Base-by-base conservation (phyloP, 2,329 filamentous ascomycete genomes). In the Hymenoscyphus infarciens region DNA sequence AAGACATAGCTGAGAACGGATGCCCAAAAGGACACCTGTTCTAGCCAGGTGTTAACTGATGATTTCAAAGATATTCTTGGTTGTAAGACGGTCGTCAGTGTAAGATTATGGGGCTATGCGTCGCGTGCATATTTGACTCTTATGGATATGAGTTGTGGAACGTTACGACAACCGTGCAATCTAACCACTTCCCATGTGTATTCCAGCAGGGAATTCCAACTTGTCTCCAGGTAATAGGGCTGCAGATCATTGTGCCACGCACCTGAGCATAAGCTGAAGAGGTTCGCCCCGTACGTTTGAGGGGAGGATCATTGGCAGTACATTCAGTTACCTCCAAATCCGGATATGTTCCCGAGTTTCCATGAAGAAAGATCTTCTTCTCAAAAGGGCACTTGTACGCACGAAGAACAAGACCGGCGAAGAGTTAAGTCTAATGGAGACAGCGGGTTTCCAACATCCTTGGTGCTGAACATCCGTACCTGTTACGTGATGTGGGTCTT, bases 101-200 rank as follows among this genome's bases (percentile, higher is more conserved):
- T 71, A 72, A 67, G 64, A 70, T 70, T 67, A 33, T 66, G 66
- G 52, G 67, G 68, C 67, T 67, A 65, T 69, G 67, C 63, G 58
- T 54, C 61, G 58, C 61, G 57, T 62, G 56, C 61, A 63, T 45
- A 25, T 15, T 59, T n/a, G 29, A 38, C 27, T 31, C 15, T 29
- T 31, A 13, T 11, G 25, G 13, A 16, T 55, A 15, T 27, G 8
- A 55, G 52, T 10, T n/a, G 52, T 31, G 52, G 13, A 55, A 55
- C 52, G 6, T 55, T 55, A 52, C 45, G 15, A 52, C 16, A n/a
- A 19, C 16, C 45, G 25, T 31, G 52, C 25, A 55, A n/a, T 29
- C 52, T 55, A 55, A 31, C 15, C 19, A 16, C 6, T 3, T 55
- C 25, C 15, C 25, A 55, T 13, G 11, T 19, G 25, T 3, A 16